A percentile compares a stretch with the other conserved stretches of the same genome.
Evolutionary conservation across 1,284 basidiomycete genomes (phyloP).

Genomic region (Sporisorium scitamineum): DNA sequence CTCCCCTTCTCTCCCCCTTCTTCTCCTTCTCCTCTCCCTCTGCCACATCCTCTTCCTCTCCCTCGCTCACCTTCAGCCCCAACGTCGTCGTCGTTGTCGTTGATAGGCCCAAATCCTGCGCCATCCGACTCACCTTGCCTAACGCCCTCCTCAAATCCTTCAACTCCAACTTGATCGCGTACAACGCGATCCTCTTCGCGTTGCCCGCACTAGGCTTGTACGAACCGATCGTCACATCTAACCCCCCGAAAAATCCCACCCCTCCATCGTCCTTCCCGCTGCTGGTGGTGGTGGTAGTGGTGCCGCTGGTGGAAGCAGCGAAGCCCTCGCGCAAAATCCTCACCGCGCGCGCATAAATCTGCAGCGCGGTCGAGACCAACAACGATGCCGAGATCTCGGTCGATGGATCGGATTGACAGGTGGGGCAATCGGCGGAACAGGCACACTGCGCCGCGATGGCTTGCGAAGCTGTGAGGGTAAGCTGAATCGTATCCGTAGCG

Average conservation of each 20-base stretch:
- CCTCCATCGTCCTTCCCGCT: neutral
- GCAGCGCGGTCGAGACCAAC: conserved; percentile 64
- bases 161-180: conserved; percentile 67
- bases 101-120: conserved; percentile 26
- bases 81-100: neutral
- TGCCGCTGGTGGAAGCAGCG: conserved; percentile 27
- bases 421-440: conserved; percentile 66
- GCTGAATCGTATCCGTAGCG: conserved; percentile 53
- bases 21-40: neutral
- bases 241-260: conserved; percentile 23
- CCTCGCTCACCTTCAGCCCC: neutral
- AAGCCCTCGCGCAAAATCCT: conserved; percentile 62
- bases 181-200: conserved; percentile 65
- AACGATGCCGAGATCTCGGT: conserved; percentile 59
- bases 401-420: conserved; percentile 61
- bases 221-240: conserved; percentile 64
- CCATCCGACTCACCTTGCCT: conserved; percentile 56
- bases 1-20: neutral
- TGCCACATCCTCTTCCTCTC: too few relatives aligned
- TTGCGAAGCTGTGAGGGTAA: conserved; percentile 65
- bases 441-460: conserved; percentile 64
- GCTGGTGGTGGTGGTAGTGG: too few relatives aligned
- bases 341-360: conserved; percentile 67
- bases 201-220: conserved; percentile 58
- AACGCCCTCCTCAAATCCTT: conserved; percentile 62